Percentiles rank a stretch among this genome's conserved stretches.
Conservation (phyloP, 169 alveolate species). For the Prorocentrum cordatum region DNA sequence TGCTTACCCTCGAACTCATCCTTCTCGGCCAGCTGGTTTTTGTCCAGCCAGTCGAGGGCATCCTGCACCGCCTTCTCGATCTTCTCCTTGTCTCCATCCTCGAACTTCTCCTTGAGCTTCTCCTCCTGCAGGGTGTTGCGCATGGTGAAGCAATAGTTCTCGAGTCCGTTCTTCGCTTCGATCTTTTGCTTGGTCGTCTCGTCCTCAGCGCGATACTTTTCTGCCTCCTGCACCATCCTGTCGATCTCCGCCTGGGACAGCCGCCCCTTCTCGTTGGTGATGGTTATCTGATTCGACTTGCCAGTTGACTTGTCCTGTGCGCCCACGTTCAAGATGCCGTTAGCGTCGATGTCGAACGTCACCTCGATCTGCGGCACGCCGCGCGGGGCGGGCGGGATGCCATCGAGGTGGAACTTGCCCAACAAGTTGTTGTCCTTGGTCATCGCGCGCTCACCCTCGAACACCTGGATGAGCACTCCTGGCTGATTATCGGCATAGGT, state of each 20-base stretch:
- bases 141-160: slow-evolving; percentile 86
- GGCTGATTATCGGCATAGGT: slow-evolving; percentile 98
- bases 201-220: slow-evolving; percentile 92
- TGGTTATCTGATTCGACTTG: slow-evolving; percentile 89
- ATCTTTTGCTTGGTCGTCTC: slow-evolving; percentile 81
- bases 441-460: slow-evolving; percentile 79
- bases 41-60: too few species aligned
- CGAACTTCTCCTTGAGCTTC: slow-evolving; percentile 75
- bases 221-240: slow-evolving; percentile 87
- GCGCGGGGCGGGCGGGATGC: slow-evolving; percentile 97
- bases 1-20: too few species aligned
- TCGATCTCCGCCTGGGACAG: slow-evolving; percentile 89
- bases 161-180: slow-evolving; percentile 87
- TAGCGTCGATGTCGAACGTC: slow-evolving; percentile 93
- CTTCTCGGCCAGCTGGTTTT: too few species aligned
- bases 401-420: slow-evolving; percentile 95
- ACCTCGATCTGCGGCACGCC: slow-evolving; percentile 97
- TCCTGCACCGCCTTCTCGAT: not conserved
- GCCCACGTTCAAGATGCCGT: slow-evolving; percentile 92
- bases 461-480: slow-evolving; percentile 93
- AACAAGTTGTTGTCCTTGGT: slow-evolving; percentile 93
- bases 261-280: slow-evolving; percentile 94
- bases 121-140: slow-evolving; percentile 87
- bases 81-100: not conserved
- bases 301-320: slow-evolving; percentile 95